Conservation (phyloP, 306 rosid genomes). For the Cucurbita ficifolia region DNA sequence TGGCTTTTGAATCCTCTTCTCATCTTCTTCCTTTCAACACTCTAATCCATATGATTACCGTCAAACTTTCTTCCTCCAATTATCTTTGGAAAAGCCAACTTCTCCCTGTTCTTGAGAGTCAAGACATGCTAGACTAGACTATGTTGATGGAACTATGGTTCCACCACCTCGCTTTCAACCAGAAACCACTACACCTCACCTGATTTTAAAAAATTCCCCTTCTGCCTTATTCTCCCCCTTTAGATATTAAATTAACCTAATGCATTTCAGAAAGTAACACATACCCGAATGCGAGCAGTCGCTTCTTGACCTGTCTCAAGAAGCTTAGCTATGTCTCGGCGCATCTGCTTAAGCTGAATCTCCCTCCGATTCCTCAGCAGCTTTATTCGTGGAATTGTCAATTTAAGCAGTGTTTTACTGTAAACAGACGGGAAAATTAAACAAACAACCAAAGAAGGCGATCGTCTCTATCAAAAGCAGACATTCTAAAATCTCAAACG, state of each 20-base stretch:
- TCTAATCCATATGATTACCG: too few species aligned
- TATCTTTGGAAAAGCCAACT: too few species aligned
- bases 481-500: neutral
- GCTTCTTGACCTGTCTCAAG: slow-evolving; percentile 99
- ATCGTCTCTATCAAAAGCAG: neutral
- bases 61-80: too few species aligned
- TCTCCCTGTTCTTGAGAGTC: too few species aligned
- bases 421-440: neutral
- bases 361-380: slow-evolving; percentile 82
- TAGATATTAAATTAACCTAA: neutral
- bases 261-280: neutral
- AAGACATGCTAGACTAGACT: too few species aligned
- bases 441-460: neutral
- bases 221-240: neutral
- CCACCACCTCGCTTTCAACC: too few species aligned
- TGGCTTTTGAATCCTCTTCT: too few species aligned
- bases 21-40: too few species aligned
- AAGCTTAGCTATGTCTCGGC: slow-evolving; percentile 89
- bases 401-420: slow-evolving; percentile 86
- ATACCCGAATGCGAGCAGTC: slow-evolving; percentile 89
- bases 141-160: too few species aligned
- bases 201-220: too few species aligned
- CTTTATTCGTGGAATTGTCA: slow-evolving; percentile 90
- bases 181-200: too few species aligned
- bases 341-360: slow-evolving; percentile 78